A percentile compares a stretch with the other conserved stretches of the same genome.
These are phyloP conservation scores for Zalerion maritima DNA, from an alignment of 495 filamentous ascomycete species.

Conservation along the genomic window DNA sequence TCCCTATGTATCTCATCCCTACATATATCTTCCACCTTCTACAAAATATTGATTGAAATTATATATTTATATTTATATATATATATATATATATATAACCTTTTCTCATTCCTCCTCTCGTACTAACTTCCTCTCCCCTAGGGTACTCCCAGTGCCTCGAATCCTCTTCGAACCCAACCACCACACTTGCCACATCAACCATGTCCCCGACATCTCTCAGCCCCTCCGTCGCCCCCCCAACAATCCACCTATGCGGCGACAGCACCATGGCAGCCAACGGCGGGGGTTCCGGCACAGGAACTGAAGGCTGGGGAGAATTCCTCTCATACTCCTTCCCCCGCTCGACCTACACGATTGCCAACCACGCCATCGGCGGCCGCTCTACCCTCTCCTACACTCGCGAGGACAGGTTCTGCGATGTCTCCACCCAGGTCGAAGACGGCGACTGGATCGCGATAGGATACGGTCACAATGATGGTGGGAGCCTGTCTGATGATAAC, in stretches of 20 bases:
- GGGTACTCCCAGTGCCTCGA: too few species aligned
- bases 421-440: conserved; percentile 17
- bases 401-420: conserved; percentile 27
- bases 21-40: too few species aligned
- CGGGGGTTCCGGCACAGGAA: conserved; percentile 16
- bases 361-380: conserved; percentile 29
- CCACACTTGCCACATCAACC: too few species aligned
- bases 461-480: conserved; percentile 34
- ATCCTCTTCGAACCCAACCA: too few species aligned
- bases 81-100: too few species aligned
- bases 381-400: conserved; percentile 29
- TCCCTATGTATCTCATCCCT: too few species aligned
- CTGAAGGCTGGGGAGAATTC: conserved; percentile 25
- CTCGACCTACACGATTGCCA: conserved; percentile 18
- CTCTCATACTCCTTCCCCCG: conserved; percentile 17
- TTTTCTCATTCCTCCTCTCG: too few species aligned
- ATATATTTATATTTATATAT: too few species aligned
- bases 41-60: too few species aligned
- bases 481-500: conserved; percentile 26
- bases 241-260: conserved; percentile 39
- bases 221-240: conserved; percentile 11
- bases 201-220: too few species aligned
- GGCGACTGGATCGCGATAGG: conserved; percentile 37
- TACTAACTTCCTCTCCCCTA: too few species aligned
- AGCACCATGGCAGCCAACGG: conserved; percentile 37